A percentile compares a stretch with the other conserved stretches of the same genome.
phyloP scores from a whole-genome alignment of 1,284 basidiomycete genomes.

The Baeospora myosura region DNA sequence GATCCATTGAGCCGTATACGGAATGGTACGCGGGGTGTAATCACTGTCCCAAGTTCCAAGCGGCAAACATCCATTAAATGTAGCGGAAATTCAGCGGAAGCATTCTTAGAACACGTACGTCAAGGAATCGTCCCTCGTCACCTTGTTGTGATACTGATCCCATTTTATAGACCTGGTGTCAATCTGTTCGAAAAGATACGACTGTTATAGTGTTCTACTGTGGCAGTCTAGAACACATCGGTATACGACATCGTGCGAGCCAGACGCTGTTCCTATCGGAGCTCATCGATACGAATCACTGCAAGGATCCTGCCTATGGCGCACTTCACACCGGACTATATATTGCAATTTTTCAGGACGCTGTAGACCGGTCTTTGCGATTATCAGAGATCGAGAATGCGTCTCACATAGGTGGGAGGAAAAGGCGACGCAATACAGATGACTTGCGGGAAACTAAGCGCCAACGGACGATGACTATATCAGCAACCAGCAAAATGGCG shows the following conservation, averaged over 20 bases:
- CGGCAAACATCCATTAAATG: background rate
- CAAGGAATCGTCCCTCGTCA: background rate
- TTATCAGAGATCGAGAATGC: background rate
- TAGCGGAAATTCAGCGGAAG: background rate
- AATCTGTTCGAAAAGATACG: conserved; percentile 2
- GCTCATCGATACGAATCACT: background rate
- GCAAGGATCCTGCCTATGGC: background rate
- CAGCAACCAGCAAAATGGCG: background rate
- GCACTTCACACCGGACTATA: background rate
- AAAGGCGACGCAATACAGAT: background rate
- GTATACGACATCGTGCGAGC: conserved; percentile 2
- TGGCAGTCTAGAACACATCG: conserved; percentile 2
- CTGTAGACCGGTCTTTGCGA: background rate
- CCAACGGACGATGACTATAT: background rate
- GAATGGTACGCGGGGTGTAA: no score
- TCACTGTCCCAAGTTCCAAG: background rate
- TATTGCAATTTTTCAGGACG: background rate
- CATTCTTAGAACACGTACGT: background rate
- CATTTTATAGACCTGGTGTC: conserved; percentile 2
- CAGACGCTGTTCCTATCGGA: conserved; percentile 6
- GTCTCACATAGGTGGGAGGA: background rate
- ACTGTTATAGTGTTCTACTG: conserved; percentile 7
- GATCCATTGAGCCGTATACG: no score
- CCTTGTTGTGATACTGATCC: background rate
- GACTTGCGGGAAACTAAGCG: no score